Base-by-base conservation (phyloP, 2,329 filamentous ascomycete genomes). In the Arthrobotrys entomopaga region DNA sequence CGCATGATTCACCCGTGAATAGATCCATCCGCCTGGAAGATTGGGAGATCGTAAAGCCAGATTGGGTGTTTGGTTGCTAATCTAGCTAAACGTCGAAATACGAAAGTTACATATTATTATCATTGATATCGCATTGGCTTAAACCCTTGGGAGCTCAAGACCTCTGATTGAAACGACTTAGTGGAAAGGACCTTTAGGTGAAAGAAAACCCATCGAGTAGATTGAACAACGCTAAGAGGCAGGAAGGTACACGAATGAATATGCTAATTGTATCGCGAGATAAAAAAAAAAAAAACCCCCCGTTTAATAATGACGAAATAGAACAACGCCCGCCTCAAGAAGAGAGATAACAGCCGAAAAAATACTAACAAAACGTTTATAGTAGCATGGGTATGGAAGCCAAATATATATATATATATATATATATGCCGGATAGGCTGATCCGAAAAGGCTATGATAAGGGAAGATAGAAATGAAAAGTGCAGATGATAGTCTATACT, bases 171-270 rank as follows among this genome's bases (percentile, higher is more conserved):
- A 19, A 46, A 46, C 42, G 13, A 46, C 6, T n/a, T 5, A 46
- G 5, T 46, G 13, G 4, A 46, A 46, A 46, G 42, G 13, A 46
- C 1, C 6, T 46, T 46, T 46, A 15, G 15, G 10, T 13, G 42
- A 46, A 46, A 19, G 16, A 48, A 15, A 26, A 16, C 29, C 22
- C 13, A 49, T 22, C 11, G 13, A 15, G 19, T 24, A 46, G 54
- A 42, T 24, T 38, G 24, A 57, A 73, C 60, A 66, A 50, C 69
- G 69, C 69, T 73, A 73, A 73, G 15, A 61, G 40, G 61, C 69
- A 73, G 69, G 38, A 71, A 16, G 29, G 29, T 34, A 46, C 24
- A 16, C n/a, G 42, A 46, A 6, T 46, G 16, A 53, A 29, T 16
- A 56, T 54, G 40, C 52, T 50, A 64, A 54, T 8, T 38, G 40